Base-by-base conservation (phyloP, 2,329 filamentous ascomycete species). In the Pseudopyricularia cyperi region DNA sequence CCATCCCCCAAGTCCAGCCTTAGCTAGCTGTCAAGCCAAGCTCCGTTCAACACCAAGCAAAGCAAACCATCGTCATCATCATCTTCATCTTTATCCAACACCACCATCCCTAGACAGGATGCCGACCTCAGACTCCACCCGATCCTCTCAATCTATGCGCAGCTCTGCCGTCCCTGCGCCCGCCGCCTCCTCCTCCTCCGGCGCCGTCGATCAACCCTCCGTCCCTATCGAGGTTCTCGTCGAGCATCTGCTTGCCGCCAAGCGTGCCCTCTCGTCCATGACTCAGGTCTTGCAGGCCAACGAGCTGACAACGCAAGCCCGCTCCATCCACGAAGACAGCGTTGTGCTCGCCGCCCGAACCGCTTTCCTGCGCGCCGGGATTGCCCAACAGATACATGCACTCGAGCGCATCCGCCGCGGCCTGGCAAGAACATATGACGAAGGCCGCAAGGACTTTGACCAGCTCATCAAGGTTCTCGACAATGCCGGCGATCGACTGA, bases 221-320 rank as follows among this genome's bases (percentile, higher is more conserved):
- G 65, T 74, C 4, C 66, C 76, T 24, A 78, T 95, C 61, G 88
- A 95, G 59, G 82, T 80, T 24, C 80, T 97, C 44, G 87, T 96
- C 52, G 79, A 82, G 51, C 83, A 95, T 68, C 83, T 96, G 34
- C 80, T 96, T 39, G 83, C 85, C 30, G 87, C 91, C 8, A 96
- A 96, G 65, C 82, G 88, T 46, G 90, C 90, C 1, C 77, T 97
- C 4, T 87, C 86, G 15, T 89, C 89, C 11, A 89, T 94, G 65
- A 80, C 76, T 42, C 82, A 87, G 55, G 88, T 96, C 50, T 83
- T 87, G 63, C 86, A 87, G 54, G 90, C 89, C 57, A 90, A 93
- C 63, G 86, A 94, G 61, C 82, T 96, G 52, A 85, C 93, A 46
- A 88, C 80, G 19, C 74, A 79, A 14, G 88, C 89, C 4, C 83